Percentiles rank a stretch among this genome's conserved stretches.
Conservation (phyloP, 495 filamentous ascomycete species). For the Penicillium longicatenatum region DNA sequence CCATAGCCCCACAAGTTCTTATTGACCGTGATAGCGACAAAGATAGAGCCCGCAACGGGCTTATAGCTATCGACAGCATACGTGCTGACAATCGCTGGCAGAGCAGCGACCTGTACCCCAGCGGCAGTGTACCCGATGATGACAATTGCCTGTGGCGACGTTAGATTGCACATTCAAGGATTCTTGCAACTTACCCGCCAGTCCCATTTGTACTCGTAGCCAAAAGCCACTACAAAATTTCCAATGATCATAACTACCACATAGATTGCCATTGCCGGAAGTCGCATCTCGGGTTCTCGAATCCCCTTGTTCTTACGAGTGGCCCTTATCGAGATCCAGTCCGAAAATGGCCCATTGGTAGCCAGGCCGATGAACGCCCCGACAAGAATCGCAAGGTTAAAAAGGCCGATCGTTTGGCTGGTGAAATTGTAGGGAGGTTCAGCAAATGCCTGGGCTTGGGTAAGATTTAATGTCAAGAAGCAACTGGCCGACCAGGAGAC, state of each 20-base stretch:
- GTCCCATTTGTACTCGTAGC: constrained; percentile 57
- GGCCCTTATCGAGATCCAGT: constrained; percentile 58
- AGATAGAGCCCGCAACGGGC: constrained; percentile 58
- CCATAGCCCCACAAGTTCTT: constrained; percentile 63
- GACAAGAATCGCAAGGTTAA: constrained; percentile 47
- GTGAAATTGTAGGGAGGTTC: constrained; percentile 61
- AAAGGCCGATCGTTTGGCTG: constrained; percentile 52
- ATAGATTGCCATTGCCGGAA: constrained; percentile 63
- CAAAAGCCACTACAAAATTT: constrained; percentile 62
- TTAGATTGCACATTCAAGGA: neutral
- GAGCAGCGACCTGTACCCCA: constrained; percentile 58
- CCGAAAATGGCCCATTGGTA: constrained; percentile 60
- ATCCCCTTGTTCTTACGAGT: constrained; percentile 62
- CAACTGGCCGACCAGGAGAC: constrained; percentile 61
- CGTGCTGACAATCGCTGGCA: constrained; percentile 52
- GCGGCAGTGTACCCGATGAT: constrained; percentile 56
- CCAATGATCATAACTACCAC: constrained; percentile 59
- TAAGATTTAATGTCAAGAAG: constrained; percentile 65
- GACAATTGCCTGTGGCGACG: constrained; percentile 35
- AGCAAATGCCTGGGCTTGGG: constrained; percentile 60
- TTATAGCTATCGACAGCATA: constrained; percentile 67
- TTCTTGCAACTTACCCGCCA: constrained; percentile 45
- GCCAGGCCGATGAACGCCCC: constrained; percentile 57
- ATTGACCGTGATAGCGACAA: constrained; percentile 61
- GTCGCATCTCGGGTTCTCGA: constrained; percentile 70